phyloP scores from a whole-genome alignment of 2,329 filamentous ascomycete species.

The Xylaria sp. region DNA sequence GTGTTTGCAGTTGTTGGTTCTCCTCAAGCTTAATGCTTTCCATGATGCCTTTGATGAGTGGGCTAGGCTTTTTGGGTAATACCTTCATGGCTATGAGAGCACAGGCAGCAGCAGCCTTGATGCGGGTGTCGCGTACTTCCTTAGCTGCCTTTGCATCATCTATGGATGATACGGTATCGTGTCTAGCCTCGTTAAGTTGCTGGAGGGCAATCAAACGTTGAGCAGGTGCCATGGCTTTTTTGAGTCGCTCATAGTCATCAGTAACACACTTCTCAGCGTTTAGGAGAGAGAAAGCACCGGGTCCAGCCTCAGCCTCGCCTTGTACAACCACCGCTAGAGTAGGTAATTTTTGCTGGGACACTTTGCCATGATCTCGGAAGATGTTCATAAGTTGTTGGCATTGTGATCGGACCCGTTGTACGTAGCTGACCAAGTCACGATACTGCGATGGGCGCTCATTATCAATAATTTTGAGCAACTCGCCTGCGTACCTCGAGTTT shows the following conservation, averaged over 20 bases:
- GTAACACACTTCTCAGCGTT: slow-evolving; percentile 89
- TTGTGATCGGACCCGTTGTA: slow-evolving; percentile 89
- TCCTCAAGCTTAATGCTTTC: slow-evolving; percentile 97
- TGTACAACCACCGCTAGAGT: slow-evolving; percentile 90
- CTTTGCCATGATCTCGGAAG: slow-evolving; percentile 90
- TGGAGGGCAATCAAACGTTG: slow-evolving; percentile 86
- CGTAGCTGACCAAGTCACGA: slow-evolving; percentile 87
- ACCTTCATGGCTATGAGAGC: slow-evolving; percentile 88
- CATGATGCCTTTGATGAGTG: slow-evolving; percentile 97
- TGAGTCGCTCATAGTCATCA: slow-evolving; percentile 87
- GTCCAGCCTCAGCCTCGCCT: slow-evolving; percentile 90
- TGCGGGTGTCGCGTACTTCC: slow-evolving; percentile 82
- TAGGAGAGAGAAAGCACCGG: slow-evolving; percentile 87
- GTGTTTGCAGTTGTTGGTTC: slow-evolving; percentile 85
- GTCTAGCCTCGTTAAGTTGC: slow-evolving; percentile 80
- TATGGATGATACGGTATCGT: slow-evolving; percentile 76
- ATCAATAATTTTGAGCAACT: slow-evolving; percentile 81
- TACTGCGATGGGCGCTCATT: slow-evolving; percentile 84
- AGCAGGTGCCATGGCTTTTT: slow-evolving; percentile 87
- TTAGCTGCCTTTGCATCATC: slow-evolving; percentile 83
- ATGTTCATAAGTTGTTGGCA: slow-evolving; percentile 90
- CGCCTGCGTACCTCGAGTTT: slow-evolving; percentile 68
- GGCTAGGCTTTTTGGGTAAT: slow-evolving; percentile 91
- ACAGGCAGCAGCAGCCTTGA: slow-evolving; percentile 86
- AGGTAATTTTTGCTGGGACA: slow-evolving; percentile 79